Percentiles rank a stretch among this genome's conserved stretches.
Conservation (phyloP, 208 protist species). For the Phytomonas sp. region DNA sequence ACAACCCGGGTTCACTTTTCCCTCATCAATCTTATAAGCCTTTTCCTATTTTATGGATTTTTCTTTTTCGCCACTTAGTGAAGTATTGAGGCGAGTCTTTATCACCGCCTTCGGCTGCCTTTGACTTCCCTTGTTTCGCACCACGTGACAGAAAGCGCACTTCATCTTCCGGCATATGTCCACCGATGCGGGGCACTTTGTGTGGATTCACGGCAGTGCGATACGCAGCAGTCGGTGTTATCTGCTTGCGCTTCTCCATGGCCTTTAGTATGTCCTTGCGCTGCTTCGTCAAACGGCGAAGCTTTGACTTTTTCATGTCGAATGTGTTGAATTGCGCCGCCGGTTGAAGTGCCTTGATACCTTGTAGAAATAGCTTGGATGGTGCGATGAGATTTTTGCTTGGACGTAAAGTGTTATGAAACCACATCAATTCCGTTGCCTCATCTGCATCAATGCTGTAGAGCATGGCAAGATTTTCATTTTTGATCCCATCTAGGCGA, state of each 20-base stretch:
- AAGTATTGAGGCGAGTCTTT: conserved; percentile 23
- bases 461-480: conserved; percentile 32
- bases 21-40: conserved; percentile 23
- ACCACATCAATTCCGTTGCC: conserved; percentile 58
- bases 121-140: conserved; percentile 19
- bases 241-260: conserved; percentile 38
- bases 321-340: conserved; percentile 73
- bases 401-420: conserved; percentile 52
- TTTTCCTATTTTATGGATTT: conserved; percentile 55
- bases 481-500: conserved; percentile 26
- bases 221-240: conserved; percentile 71
- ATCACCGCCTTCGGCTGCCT: conserved; percentile 11
- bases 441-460: conserved; percentile 62
- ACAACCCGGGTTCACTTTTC: neutral
- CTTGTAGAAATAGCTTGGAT: conserved; percentile 55
- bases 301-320: conserved; percentile 57
- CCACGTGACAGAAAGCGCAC: conserved; percentile 47
- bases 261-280: conserved; percentile 46
- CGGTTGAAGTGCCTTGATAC: conserved; percentile 66
- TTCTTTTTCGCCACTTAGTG: conserved; percentile 59
- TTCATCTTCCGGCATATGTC: conserved; percentile 37
- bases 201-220: conserved; percentile 65
- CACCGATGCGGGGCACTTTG: conserved; percentile 59
- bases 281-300: conserved; percentile 66
- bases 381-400: conserved; percentile 65